Evolutionary conservation across 169 alveolate genomes (phyloP).

Genomic region (Plasmodium vivax): DNA sequence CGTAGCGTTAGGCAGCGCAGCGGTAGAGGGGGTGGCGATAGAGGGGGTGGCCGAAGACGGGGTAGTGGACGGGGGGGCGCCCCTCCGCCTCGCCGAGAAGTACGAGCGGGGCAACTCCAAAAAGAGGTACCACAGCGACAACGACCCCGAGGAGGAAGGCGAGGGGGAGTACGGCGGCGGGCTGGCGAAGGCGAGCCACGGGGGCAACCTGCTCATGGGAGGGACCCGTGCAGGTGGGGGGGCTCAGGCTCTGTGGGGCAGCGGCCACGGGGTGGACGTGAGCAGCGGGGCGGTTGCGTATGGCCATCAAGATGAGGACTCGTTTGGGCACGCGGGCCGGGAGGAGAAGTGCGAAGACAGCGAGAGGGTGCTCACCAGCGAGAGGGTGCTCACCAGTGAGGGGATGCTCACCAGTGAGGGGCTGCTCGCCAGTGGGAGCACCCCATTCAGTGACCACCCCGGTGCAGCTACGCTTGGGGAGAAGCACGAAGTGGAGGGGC

Average conservation of each 20-base stretch:
- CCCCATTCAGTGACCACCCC: not conserved
- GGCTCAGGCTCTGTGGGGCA: not conserved
- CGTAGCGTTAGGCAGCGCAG: not conserved
- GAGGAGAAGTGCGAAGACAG: not conserved
- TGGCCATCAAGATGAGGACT: not conserved
- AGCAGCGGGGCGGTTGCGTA: not conserved
- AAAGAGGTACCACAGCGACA: not conserved
- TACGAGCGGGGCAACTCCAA: not conserved
- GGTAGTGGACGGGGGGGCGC: not conserved
- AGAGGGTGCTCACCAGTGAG: too few relatives aligned
- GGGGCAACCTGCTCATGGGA: not conserved
- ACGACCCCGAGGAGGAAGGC: not conserved
- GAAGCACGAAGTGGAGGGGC: not conserved
- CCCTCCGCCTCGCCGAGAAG: not conserved
- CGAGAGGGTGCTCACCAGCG: not conserved
- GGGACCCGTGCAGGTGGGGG: too few relatives aligned
- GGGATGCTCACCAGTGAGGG: too few relatives aligned
- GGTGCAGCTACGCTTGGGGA: not conserved
- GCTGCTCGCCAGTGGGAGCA: too few relatives aligned
- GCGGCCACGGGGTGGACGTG: not conserved
- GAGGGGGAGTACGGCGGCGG: not conserved
- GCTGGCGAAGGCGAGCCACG: not conserved
- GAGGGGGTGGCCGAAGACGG: not conserved
- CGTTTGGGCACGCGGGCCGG: not conserved
- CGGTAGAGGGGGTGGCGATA: not conserved